Evolutionary conservation across 306 rosid genomes (phyloP), one percentile per base, ranked within the genome.

Genomic region (Comarum palustre): DNA sequence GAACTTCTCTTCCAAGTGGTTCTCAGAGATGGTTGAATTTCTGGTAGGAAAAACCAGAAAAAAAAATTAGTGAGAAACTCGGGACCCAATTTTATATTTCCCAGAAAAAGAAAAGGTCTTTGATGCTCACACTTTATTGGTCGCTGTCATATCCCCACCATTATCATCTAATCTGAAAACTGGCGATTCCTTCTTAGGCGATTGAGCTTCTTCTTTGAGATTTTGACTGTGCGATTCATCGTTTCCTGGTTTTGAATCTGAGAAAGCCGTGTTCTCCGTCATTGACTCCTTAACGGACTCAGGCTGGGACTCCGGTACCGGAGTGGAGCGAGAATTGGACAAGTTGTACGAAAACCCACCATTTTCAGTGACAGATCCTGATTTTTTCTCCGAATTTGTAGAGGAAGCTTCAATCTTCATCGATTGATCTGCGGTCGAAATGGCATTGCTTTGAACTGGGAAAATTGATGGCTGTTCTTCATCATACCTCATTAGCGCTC

Each of bases 1-100:
- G 72, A 82, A 84, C 83, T 92, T 95, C 61, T 91, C 97, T 78
- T 91, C 97, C 31, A 86, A 71, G 74, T 82, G 93, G 76, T 45
- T 83, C 46, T 82, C 93, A 1, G 80, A 66, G 20, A 68, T 41
- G 0, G 87, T n/a, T 20, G 79, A 78, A 68, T 79, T 86, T 82
- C 99, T 95, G 88, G 67, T 8, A 45, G 63, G 71, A 70, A 73
- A 61, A 52, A 77, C 16, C 50, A 48, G 60, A 75, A 55, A 79
- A 60, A 75, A 48, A 8, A 6, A 69, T 73, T 25, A 17, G 64
- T 54, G 47, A 75, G 16, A 55, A 71, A 47, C 41, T 55, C 15
- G 3, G 34, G 54, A 10, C 59, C 17, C 29, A 69, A 38, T 25
- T 25, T 39, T 41, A 15, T 41, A 9, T 27, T 11, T 42, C 31